A percentile compares a stretch with the other conserved stretches of the same genome.
These are phyloP conservation scores for Melastoma malabathricum DNA, from an alignment of 345 rosid species.

Conservation along the genomic window DNA sequence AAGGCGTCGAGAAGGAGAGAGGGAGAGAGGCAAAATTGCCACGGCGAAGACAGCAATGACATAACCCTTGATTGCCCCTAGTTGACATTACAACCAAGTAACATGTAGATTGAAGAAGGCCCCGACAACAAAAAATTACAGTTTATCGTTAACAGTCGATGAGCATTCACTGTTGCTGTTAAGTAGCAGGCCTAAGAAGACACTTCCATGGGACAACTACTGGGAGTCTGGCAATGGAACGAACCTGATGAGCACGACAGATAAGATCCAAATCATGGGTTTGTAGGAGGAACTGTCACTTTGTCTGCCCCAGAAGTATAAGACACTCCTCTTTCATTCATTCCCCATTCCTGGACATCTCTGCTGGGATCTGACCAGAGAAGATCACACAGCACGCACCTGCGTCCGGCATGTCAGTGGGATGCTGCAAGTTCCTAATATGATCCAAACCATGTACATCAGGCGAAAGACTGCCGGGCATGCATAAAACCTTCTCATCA, in stretches of 20 bases:
- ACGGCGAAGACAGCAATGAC: too few relatives aligned
- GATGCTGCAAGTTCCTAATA: slow-evolving; percentile 53
- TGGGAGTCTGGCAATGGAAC: not conserved
- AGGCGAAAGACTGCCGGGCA: slow-evolving; percentile 93
- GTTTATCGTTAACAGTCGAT: too few relatives aligned
- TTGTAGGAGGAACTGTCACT: slow-evolving; percentile 53
- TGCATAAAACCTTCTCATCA: slow-evolving; percentile 77
- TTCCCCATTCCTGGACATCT: slow-evolving; percentile 66
- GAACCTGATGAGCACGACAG: slow-evolving; percentile 89
- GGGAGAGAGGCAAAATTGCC: too few relatives aligned
- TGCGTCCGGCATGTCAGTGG: slow-evolving; percentile 64
- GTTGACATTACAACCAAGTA: too few relatives aligned
- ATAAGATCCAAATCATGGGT: slow-evolving; percentile 72
- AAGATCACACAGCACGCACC: slow-evolving; percentile 83
- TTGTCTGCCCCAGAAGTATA: slow-evolving; percentile 49
- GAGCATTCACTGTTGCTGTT: too few relatives aligned
- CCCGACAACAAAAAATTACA: too few relatives aligned
- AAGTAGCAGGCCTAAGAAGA: too few relatives aligned
- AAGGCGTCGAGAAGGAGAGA: too few relatives aligned
- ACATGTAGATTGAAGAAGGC: too few relatives aligned
- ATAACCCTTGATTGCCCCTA: too few relatives aligned
- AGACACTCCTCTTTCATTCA: slow-evolving; percentile 85
- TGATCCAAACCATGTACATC: slow-evolving; percentile 49
- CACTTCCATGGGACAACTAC: not conserved
- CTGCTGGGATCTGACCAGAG: slow-evolving; percentile 81